Evolutionary conservation across 306 rosid species (phyloP).

Genomic region (Arachis hypogaea): DNA sequence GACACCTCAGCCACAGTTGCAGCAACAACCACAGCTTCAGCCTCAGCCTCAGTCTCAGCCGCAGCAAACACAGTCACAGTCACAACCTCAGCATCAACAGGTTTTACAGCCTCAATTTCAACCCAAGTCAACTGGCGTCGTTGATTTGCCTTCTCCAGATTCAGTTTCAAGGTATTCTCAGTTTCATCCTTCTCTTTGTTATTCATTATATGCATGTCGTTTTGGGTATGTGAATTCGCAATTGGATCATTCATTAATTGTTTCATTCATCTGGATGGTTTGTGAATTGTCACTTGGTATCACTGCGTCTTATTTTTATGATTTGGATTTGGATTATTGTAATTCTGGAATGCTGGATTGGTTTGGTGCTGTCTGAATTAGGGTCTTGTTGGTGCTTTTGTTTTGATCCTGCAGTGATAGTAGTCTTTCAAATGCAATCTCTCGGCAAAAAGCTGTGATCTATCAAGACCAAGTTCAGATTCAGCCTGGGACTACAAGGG

Average conservation of each 20-base stretch:
- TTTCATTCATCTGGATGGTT: neutral
- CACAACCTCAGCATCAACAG: constrained; percentile 36
- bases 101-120: constrained; percentile 56
- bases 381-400: constrained; percentile 25
- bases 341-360: neutral
- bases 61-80: constrained; percentile 54
- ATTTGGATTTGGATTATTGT: neutral
- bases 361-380: constrained; percentile 44
- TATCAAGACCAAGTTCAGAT: constrained; percentile 85
- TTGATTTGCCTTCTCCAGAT: constrained; percentile 88
- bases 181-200: neutral
- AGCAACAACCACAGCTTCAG: constrained; percentile 51
- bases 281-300: neutral
- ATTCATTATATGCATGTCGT: neutral
- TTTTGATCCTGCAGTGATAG: constrained; percentile 68
- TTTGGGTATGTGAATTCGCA: constrained; percentile 1
- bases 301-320: neutral
- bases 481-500: constrained; percentile 63
- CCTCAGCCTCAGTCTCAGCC: constrained; percentile 51
- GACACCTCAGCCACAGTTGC: constrained; percentile 58
- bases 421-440: constrained; percentile 67
- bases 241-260: neutral
- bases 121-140: constrained; percentile 62
- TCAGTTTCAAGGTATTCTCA: constrained; percentile 82
- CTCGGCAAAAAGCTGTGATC: constrained; percentile 64